Percentiles rank a stretch among this genome's conserved stretches.
Conservation (phyloP, 305 asterid species). For the Nicotiana rustica region DNA sequence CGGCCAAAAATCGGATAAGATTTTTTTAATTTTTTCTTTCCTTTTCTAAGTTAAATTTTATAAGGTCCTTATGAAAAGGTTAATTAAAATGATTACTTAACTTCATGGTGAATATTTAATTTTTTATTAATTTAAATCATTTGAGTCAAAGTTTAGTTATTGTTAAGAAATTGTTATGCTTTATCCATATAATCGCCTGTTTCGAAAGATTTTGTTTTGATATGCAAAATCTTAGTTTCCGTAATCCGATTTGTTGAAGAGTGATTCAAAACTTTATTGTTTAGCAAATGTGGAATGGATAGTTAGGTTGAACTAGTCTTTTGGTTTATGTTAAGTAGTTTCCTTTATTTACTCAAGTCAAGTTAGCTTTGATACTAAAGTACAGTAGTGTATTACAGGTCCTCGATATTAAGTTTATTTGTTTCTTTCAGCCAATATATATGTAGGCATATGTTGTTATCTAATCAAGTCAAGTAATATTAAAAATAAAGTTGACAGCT, state of each 20-base stretch:
- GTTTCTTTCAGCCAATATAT: neutral
- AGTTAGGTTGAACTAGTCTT: neutral
- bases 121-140: neutral
- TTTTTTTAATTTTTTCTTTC: neutral
- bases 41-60: neutral
- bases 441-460: neutral
- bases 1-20: neutral
- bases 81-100: neutral
- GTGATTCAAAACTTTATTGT: no score
- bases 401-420: no score
- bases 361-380: neutral
- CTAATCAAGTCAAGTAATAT: no score
- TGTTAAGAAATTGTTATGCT: neutral
- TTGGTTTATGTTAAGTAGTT: neutral
- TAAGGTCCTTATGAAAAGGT: neutral
- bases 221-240: slow-evolving; percentile 1
- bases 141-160: neutral
- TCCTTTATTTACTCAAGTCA: neutral
- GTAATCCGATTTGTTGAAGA: no score
- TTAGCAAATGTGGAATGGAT: neutral
- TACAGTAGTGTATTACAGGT: neutral
- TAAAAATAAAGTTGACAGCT: no score
- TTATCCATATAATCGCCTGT: no score
- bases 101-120: neutral
- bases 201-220: neutral